Evolutionary conservation across 1,139 yeast genomes (phyloP), one percentile per base, ranked within the genome.

Genomic region (Yamadazyma friedrichii): DNA sequence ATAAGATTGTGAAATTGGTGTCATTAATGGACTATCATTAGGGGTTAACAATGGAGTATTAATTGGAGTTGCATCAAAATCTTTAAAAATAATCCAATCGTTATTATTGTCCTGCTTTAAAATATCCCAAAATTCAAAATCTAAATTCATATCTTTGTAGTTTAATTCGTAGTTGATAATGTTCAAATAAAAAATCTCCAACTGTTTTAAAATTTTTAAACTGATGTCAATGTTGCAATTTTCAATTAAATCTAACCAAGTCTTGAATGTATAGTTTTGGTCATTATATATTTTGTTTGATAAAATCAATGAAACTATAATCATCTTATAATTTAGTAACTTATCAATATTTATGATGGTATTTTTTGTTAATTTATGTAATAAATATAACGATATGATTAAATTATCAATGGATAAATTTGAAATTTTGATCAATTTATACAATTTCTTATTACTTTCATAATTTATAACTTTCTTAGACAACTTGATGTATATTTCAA

Each of bases 211-310:
- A 9, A 50, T 17, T 33, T 50, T 46, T 20, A 50, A 32, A 28
- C 46, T 40, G n/a, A 46, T 30, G 29, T 47, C 42, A 30, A 51
- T 43, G 12, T 44, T 42, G 9, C 41, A 42, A 28, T 22, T 32
- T 12, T 41, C 38, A 16, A 50, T 48, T 13, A 57, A 50, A 38
- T 47, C 55, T 29, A 48, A 60, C 82, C 82, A 76, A 4, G 81
- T 76, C 47, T 75, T 75, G 47, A 75, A 59, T 1, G 80, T 74
- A 47, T 75, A 76, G 37, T 76, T 70, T 42, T 74, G 77, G 50
- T 76, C 82, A 52, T 76, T 78, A 43, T 60, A 65, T 12, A 71
- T 60, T 53, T 76, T 76, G 54, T 76, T 76, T 29, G 79, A 61
- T 15, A 76, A 55, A 40, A 76, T 61, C 36, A 76, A 58, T 15